Percentiles rank a stretch among this genome's conserved stretches.
These are phyloP conservation scores for Fusarium poae DNA, from an alignment of 2,329 filamentous ascomycete genomes.

Conservation along the genomic window DNA sequence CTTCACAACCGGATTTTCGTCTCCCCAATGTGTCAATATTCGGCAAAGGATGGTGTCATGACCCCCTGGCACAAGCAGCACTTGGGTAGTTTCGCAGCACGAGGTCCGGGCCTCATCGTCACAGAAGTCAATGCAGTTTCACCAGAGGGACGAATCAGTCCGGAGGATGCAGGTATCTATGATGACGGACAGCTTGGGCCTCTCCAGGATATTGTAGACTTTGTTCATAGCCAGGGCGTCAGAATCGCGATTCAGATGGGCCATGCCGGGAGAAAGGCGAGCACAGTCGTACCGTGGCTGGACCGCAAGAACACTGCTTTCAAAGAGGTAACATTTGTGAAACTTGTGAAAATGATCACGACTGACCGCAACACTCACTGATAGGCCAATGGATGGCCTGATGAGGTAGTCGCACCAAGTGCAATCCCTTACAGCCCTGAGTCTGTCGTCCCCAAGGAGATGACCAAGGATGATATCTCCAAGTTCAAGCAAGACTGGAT, in stretches of 20 bases:
- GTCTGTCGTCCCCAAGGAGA: slow-evolving; percentile 39
- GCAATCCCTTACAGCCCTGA: slow-evolving; percentile 41
- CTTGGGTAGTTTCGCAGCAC: slow-evolving; percentile 54
- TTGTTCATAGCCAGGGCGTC: slow-evolving; percentile 70
- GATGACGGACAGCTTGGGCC: slow-evolving; percentile 76
- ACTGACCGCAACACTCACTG: neutral
- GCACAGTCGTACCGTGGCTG: slow-evolving; percentile 50
- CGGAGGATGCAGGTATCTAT: slow-evolving; percentile 77
- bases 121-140: slow-evolving; percentile 77
- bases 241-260: slow-evolving; percentile 76
- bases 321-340: slow-evolving; percentile 32
- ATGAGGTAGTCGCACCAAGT: slow-evolving; percentile 44
- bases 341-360: neutral
- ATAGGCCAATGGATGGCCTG: slow-evolving; percentile 46
- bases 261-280: slow-evolving; percentile 74
- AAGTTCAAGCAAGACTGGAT: slow-evolving; percentile 45
- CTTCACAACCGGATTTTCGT: slow-evolving; percentile 63
- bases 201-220: slow-evolving; percentile 71
- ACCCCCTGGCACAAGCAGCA: slow-evolving; percentile 61
- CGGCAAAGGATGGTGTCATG: slow-evolving; percentile 57
- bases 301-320: slow-evolving; percentile 45
- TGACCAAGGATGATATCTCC: slow-evolving; percentile 43
- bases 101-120: slow-evolving; percentile 69
- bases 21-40: slow-evolving; percentile 53
- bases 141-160: slow-evolving; percentile 78